Evolutionary conservation across 257 asterid species (phyloP).

Genomic region (Scutellaria galericulata): DNA sequence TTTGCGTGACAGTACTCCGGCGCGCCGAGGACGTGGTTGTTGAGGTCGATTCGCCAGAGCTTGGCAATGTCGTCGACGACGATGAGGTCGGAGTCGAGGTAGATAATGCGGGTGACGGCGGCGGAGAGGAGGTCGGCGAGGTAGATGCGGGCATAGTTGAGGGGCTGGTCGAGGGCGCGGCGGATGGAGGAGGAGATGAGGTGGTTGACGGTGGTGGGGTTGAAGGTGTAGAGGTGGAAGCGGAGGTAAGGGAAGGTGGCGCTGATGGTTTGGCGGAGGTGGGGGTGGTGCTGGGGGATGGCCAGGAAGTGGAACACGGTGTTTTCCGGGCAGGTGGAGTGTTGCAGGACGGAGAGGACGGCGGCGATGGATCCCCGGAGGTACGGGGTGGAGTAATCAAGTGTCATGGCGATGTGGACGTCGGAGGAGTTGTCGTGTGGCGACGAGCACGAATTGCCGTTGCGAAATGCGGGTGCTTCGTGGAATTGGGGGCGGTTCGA

Average conservation of each 20-base stretch:
- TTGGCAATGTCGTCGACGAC: constrained; percentile 79
- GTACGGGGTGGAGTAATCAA: constrained; percentile 85
- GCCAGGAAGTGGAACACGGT: constrained; percentile 83
- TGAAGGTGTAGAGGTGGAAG: constrained; percentile 72
- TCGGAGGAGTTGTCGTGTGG: constrained; percentile 43
- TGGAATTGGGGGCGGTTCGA: constrained; percentile 56
- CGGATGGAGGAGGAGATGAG: constrained; percentile 88
- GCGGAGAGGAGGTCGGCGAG: constrained; percentile 73
- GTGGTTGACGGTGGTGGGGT: constrained; percentile 63
- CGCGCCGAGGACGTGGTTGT: constrained; percentile 66
- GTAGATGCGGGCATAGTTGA: constrained; percentile 91
- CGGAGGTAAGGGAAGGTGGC: constrained; percentile 82
- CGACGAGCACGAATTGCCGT: constrained; percentile 61
- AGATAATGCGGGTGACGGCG: constrained; percentile 62
- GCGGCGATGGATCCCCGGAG: constrained; percentile 95
- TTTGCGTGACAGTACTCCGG: constrained; percentile 87
- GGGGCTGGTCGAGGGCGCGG: constrained; percentile 87
- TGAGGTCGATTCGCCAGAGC: constrained; percentile 64
- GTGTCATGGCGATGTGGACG: constrained; percentile 87
- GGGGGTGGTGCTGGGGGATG: constrained; percentile 49
- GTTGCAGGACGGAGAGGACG: constrained; percentile 84
- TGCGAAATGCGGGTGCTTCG: constrained; percentile 91
- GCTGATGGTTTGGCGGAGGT: constrained; percentile 60
- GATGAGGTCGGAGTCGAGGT: constrained; percentile 87
- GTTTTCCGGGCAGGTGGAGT: constrained; percentile 87